These are phyloP conservation scores for Rhizomucor miehei DNA, from an alignment of 371 early-diverging fungal genomes.

Conservation along the genomic window DNA sequence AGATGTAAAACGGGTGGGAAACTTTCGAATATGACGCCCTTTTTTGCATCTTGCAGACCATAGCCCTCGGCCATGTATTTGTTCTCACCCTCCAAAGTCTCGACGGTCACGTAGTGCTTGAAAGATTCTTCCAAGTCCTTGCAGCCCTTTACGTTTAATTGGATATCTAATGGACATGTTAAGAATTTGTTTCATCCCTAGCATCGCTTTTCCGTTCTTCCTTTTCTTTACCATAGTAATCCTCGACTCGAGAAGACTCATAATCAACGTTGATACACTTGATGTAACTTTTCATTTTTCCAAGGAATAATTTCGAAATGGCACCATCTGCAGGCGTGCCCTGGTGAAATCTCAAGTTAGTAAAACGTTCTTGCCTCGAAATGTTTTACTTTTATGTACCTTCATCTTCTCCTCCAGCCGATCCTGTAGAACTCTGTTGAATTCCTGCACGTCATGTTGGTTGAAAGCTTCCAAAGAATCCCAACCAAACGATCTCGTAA, in stretches of 20 bases:
- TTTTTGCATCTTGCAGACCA: conserved; percentile 95
- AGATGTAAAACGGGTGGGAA: conserved; percentile 98
- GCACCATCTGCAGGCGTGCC: conserved; percentile 89
- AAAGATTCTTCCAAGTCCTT: conserved; percentile 89
- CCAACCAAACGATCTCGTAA: conserved; percentile 98
- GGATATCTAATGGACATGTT: conserved; percentile 89
- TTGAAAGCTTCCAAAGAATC: conserved; percentile 89
- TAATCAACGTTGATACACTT: conserved; percentile 91
- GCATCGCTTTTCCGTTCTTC: too few relatives aligned
- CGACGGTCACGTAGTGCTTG: conserved; percentile 80
- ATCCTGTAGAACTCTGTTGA: conserved; percentile 94
- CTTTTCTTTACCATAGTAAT: conserved; percentile 35
- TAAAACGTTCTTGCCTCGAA: background rate
- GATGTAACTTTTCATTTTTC: conserved; percentile 94
- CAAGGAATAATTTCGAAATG: conserved; percentile 85
- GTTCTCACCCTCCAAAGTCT: conserved; percentile 97
- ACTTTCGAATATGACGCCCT: conserved; percentile 91
- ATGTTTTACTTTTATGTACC: conserved; percentile 7
- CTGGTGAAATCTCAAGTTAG: conserved; percentile 5
- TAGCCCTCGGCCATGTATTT: conserved; percentile 95
- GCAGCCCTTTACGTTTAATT: conserved; percentile 93
- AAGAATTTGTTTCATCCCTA: conserved; percentile 23
- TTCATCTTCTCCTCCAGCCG: conserved; percentile 91
- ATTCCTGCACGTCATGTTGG: conserved; percentile 98
- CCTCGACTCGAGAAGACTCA: conserved; percentile 90